Evolutionary conservation across 2,329 filamentous ascomycete genomes (phyloP), one percentile per base, ranked within the genome.

Genomic region (Pseudogymnoascus sp.): DNA sequence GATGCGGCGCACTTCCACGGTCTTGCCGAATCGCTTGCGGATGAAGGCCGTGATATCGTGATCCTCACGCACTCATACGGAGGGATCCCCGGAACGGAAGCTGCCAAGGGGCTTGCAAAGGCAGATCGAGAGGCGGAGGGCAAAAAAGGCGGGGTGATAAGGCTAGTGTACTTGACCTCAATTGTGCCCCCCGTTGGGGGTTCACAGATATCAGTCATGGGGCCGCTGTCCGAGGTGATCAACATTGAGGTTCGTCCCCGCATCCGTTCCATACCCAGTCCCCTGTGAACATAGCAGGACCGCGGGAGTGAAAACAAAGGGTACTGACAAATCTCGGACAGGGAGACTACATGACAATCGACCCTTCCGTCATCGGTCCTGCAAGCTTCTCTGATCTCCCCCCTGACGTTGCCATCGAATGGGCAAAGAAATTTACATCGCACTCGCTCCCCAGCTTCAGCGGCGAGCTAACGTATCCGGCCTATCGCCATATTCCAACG

Each of bases 1-100:
- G 73, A 77, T 58, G 70, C 74, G 15, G 69, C 70, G 0, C 64
- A 69, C 9, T 70, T 76, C 10, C 69, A 67, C 4, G 61, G 70
- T 4, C 64, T 72, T 2, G 63, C 77, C 17, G 65, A 71, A 11
- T 60, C 65, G 4, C 72, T 77, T 4, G 74, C 77, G 7, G 72
- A 74, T 13, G 63, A 58, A 0, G 71, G 71, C 0, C 74, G 74
- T 24, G 72, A 77, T 24, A 71, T 77, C 4, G 63, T 78, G 0
- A 64, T 77, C 5, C 39, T 76, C 13, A 68, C 69, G 10, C 76
- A 78, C 59, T 76, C 73, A 15, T 78, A 76, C 66, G 71, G 74
- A 1, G 75, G 74, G 8, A 67, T 74, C 0, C 64, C 74, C 0
- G 71, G 68, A 1, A 69, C 71, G 4, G 71, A 75, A 62, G 72